Evolutionary conservation across 805 yeast species (phyloP).

Genomic region (Sugiyamaella smithiae): DNA sequence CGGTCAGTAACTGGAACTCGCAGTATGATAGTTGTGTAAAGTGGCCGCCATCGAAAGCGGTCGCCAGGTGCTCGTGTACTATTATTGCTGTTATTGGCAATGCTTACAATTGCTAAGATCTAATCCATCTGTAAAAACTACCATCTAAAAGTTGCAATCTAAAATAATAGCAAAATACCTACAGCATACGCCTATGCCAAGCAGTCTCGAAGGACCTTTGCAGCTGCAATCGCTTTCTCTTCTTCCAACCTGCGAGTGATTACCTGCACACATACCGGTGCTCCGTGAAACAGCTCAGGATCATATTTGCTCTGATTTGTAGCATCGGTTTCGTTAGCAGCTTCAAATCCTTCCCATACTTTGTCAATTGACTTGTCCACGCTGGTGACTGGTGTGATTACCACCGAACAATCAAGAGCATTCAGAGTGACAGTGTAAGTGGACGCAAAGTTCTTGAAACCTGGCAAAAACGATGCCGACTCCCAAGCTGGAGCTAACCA

Average conservation of each 20-base stretch:
- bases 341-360: not conserved
- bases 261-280: slow-evolving; percentile 57
- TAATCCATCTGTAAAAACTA: no score
- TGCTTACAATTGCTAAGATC: no score
- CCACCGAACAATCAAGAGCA: slow-evolving; percentile 22
- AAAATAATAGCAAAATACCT: no score
- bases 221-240: slow-evolving; percentile 48
- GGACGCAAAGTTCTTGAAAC: slow-evolving; percentile 37
- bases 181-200: not conserved
- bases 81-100: no score
- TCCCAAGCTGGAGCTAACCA: slow-evolving; percentile 18
- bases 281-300: slow-evolving; percentile 47
- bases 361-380: slow-evolving; percentile 44
- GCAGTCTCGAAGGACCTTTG: slow-evolving; percentile 12
- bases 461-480: slow-evolving; percentile 15
- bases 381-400: slow-evolving; percentile 21
- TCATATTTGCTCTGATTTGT: slow-evolving; percentile 37
- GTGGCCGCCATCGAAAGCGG: no score
- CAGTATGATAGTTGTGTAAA: no score
- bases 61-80: no score
- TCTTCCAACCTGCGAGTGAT: slow-evolving; percentile 56
- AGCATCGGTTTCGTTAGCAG: slow-evolving; percentile 8
- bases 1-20: no score
- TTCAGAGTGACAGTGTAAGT: slow-evolving; percentile 41
- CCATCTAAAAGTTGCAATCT: no score